Conservation (phyloP, 257 asterid genomes). For the Lithospermum erythrorhizon region DNA sequence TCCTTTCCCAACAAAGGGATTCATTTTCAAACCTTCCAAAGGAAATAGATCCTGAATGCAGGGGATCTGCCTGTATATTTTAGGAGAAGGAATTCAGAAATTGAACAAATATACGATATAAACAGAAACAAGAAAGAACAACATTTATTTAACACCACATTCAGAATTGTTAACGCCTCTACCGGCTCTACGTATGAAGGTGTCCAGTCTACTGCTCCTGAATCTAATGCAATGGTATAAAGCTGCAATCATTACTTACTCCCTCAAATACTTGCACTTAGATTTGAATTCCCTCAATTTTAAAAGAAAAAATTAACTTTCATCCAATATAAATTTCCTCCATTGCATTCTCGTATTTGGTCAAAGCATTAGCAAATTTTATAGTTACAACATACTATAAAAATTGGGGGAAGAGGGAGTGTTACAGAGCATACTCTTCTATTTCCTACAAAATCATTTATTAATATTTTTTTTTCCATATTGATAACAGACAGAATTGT, state of each 20-base stretch:
- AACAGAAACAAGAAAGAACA: background rate
- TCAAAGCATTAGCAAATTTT: too few species aligned
- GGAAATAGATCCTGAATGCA: slow-evolving; percentile 72
- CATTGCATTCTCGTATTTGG: too few species aligned
- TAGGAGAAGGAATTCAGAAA: slow-evolving; percentile 5
- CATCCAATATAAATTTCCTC: background rate
- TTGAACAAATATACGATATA: background rate
- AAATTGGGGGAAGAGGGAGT: too few species aligned
- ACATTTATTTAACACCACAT: background rate
- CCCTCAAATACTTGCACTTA: background rate
- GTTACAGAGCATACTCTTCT: too few species aligned
- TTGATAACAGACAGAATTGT: too few species aligned
- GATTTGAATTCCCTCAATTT: background rate
- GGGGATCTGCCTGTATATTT: slow-evolving; percentile 43
- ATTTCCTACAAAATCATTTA: too few species aligned
- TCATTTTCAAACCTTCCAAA: slow-evolving; percentile 74
- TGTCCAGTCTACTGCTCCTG: too few species aligned
- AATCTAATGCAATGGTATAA: background rate
- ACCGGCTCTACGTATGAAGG: too few species aligned
- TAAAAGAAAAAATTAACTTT: too few species aligned
- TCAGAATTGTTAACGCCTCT: background rate
- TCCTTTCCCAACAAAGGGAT: slow-evolving; percentile 75
- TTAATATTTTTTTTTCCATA: too few species aligned
- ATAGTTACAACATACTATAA: too few species aligned
- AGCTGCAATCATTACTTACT: background rate